A percentile compares a stretch with the other conserved stretches of the same genome.
These are phyloP conservation scores for Lobosporangium transversale DNA, from an alignment of 192 early-diverging fungal species.

Conservation along the genomic window DNA sequence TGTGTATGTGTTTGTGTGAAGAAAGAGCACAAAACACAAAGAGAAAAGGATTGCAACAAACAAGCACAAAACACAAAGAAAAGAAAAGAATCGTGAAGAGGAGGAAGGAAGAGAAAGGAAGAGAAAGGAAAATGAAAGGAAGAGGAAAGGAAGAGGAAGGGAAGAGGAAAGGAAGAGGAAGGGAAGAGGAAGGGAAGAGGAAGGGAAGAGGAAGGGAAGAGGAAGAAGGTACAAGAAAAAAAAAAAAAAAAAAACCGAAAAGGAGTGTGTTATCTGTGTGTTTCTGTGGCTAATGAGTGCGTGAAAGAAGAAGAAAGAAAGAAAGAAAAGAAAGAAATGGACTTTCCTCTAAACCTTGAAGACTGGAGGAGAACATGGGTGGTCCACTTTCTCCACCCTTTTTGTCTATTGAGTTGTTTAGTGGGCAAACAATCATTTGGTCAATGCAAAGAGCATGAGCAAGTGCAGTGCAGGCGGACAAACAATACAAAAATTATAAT, in stretches of 20 bases:
- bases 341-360: too few relatives aligned
- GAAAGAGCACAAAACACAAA: neutral
- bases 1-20: conserved; percentile 8
- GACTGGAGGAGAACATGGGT: too few relatives aligned
- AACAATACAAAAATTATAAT: too few relatives aligned
- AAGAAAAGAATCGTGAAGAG: neutral
- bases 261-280: neutral
- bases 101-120: neutral
- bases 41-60: neutral
- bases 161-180: conserved; percentile 1
- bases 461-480: too few relatives aligned
- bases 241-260: neutral
- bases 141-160: neutral
- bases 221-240: neutral
- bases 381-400: too few relatives aligned
- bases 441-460: too few relatives aligned
- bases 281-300: too few relatives aligned
- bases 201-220: neutral
- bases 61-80: neutral
- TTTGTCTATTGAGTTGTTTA: too few relatives aligned
- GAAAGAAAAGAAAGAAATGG: too few relatives aligned
- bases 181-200: neutral
- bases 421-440: too few relatives aligned
- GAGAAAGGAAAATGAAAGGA: neutral
- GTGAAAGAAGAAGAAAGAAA: too few relatives aligned